These are phyloP conservation scores for Rhizopogon vesiculosus DNA, from an alignment of 768 basidiomycete species.

Conservation along the genomic window DNA sequence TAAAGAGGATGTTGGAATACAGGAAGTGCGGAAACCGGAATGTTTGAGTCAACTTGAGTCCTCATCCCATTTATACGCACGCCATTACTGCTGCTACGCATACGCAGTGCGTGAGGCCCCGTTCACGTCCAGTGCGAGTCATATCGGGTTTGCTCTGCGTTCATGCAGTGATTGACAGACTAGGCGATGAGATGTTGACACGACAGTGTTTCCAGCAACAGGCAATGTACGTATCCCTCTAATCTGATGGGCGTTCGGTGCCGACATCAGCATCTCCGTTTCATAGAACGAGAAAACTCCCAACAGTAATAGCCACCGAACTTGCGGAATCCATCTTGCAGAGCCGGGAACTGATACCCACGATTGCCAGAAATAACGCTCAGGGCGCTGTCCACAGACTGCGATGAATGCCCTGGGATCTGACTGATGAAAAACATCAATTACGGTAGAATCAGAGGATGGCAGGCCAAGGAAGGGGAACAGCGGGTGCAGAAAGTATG, in stretches of 20 bases:
- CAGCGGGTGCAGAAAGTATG: background rate
- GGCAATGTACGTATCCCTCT: too few relatives aligned
- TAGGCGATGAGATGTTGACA: background rate
- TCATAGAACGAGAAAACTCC: background rate
- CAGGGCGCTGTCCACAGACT: too few relatives aligned
- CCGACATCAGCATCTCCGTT: background rate
- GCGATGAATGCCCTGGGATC: too few relatives aligned
- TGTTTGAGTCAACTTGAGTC: background rate
- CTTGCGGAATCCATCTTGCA: too few relatives aligned
- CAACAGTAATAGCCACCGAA: background rate
- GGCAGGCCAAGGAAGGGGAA: too few relatives aligned
- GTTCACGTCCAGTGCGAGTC: background rate
- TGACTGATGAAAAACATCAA: background rate
- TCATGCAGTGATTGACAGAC: background rate
- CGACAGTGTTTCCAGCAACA: too few relatives aligned
- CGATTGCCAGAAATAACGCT: background rate
- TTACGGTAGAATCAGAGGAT: background rate
- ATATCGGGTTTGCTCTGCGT: background rate
- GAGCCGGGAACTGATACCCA: background rate
- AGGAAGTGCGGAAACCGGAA: background rate
- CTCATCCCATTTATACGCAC: background rate
- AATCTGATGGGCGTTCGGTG: background rate
- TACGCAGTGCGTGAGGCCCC: background rate
- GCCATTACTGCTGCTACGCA: background rate
- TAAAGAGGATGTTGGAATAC: background rate